A percentile compares a stretch with the other conserved stretches of the same genome.
Conservation (phyloP, 2,329 filamentous ascomycete genomes). For the Venturia asperata region DNA sequence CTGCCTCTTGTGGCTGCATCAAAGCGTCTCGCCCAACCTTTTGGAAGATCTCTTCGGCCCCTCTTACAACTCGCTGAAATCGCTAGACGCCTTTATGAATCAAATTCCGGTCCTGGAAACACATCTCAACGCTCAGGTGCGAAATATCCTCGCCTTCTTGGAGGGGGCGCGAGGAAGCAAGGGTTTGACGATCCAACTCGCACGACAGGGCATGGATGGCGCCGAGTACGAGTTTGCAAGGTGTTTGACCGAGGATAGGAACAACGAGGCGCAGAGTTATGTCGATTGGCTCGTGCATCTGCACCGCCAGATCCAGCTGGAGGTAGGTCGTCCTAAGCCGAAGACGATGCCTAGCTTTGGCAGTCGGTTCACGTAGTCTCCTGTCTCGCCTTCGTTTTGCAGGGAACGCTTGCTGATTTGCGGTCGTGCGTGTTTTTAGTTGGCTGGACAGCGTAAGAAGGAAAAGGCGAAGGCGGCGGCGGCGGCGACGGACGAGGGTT, state of each 20-base stretch:
- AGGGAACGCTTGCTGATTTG: background rate
- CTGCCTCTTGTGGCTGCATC: conserved; percentile 85
- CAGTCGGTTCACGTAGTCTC: background rate
- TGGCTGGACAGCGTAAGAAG: conserved; percentile 16
- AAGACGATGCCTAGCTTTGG: conserved; percentile 8
- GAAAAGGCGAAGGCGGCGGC: too few species aligned
- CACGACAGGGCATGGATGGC: conserved; percentile 85
- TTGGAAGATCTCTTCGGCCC: conserved; percentile 84
- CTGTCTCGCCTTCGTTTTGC: background rate
- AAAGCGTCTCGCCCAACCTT: conserved; percentile 85
- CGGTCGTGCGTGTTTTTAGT: conserved; percentile 4
- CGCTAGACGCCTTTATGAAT: conserved; percentile 73
- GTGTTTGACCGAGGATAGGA: conserved; percentile 84
- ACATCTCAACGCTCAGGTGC: conserved; percentile 87
- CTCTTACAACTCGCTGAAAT: conserved; percentile 61
- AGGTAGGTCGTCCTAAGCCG: conserved; percentile 41
- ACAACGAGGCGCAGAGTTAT: conserved; percentile 96
- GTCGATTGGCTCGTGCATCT: conserved; percentile 97
- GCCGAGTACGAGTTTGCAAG: conserved; percentile 95
- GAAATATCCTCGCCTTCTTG: conserved; percentile 87
- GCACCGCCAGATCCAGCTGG: conserved; percentile 85
- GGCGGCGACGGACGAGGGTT: background rate
- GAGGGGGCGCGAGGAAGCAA: conserved; percentile 75
- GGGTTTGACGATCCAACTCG: conserved; percentile 80
- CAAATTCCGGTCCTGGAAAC: conserved; percentile 79